Base-by-base conservation (phyloP, 225 moss, liverwort and hornwort species). In the Physcomitrium patens region DNA sequence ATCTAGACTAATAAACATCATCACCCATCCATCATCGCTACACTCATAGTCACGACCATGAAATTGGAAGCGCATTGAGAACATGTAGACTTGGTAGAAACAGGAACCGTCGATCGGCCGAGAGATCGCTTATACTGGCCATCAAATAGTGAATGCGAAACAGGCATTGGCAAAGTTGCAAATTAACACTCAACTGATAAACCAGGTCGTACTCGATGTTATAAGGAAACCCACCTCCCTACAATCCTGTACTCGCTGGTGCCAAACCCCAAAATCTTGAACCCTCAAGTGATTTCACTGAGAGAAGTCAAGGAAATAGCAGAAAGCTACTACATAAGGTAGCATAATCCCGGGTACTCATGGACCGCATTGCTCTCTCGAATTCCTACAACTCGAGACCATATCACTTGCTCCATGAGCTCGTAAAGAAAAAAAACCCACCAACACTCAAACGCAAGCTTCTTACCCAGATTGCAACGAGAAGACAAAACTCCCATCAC, bases 361-460 rank as follows among this genome's bases (percentile, higher is more conserved):
- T 17, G 57, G 67, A 9, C 41, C 37, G 46, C 45, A 57, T 24
- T 54, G 41, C 48, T 56, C 48, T 56, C 42, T 55, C 8, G 24
- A 62, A 62, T 48, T 12, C 60, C 24, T 26, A 19, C 7, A 22
- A 50, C 20, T 41, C 48, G 47, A 0, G 16, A 54, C 14, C 18
- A 62, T 16, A 15, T 41, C 27, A 49, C 64, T 19, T 12, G 18
- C 67, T 28, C 51, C 27, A 68, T 12, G 51, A 68, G 19, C 7
- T 18, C 23, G 42, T 10, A 24, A 7, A 17, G 18, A 68, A 52
- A 24, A 17, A 52, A 24, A 17, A 52, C 31, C 7, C 69, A 69
- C 24, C 76, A 66, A 42, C 10, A 70, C 78, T 47, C 59, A 78
- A 4, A 69, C 65, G n/a, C 65, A 78, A 59, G 2, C 37, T 57